Percentiles rank a stretch among this genome's conserved stretches.
These are phyloP conservation scores for Meyerozyma guilliermondii DNA, from an alignment of 1,139 yeast genomes.

Conservation along the genomic window DNA sequence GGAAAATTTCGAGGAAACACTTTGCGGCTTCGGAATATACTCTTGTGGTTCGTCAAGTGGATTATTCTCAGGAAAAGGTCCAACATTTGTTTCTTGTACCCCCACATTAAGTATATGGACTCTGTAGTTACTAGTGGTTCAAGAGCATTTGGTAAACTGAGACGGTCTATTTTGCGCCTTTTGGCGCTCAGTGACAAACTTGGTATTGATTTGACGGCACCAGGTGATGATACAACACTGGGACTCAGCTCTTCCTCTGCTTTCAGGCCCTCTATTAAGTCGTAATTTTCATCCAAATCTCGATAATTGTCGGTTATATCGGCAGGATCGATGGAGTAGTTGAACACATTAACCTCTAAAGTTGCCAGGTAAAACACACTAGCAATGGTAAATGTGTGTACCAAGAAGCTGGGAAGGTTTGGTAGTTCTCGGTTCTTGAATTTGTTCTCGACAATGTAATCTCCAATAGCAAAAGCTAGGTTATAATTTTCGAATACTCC, in stretches of 20 bases:
- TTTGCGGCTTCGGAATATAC: conserved; percentile 38
- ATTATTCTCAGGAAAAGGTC: conserved; percentile 42
- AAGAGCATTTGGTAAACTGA: neutral
- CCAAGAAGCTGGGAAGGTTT: conserved; percentile 18
- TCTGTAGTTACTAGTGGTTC: neutral
- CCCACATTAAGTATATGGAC: conserved; percentile 37
- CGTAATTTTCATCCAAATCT: conserved; percentile 34
- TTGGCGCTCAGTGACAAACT: neutral
- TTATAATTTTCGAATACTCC: conserved; percentile 42
- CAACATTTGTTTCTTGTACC: conserved; percentile 42
- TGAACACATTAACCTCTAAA: conserved; percentile 33
- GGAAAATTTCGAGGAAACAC: conserved; percentile 54
- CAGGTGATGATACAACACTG: conserved; percentile 7
- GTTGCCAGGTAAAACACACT: conserved; percentile 35
- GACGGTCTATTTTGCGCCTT: conserved; percentile 6
- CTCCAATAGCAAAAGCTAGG: conserved; percentile 40
- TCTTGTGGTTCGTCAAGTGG: conserved; percentile 48
- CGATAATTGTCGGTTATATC: conserved; percentile 27
- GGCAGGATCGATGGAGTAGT: conserved; percentile 30
- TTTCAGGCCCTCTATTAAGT: conserved; percentile 15
- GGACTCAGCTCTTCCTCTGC: conserved; percentile 13
- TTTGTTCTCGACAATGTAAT: conserved; percentile 24
- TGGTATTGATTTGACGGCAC: neutral
- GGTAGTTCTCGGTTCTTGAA: conserved; percentile 10
- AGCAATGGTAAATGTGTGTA: conserved; percentile 25